Percentiles rank a stretch among this genome's conserved stretches.
Evolutionary conservation across 345 rosid genomes (phyloP).

Genomic region (Ailanthus altissimus): DNA sequence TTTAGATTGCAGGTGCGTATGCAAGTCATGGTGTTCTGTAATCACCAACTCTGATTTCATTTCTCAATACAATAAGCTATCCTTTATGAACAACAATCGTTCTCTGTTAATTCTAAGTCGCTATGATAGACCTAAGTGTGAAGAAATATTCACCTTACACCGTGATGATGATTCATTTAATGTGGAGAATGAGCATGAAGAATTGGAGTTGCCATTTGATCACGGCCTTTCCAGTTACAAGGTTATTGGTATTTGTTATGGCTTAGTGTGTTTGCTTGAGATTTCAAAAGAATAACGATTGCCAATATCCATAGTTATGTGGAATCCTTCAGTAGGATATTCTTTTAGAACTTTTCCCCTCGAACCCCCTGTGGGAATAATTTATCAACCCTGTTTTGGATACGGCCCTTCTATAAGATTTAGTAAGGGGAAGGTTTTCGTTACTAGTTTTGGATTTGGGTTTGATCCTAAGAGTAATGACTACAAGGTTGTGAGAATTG

Average conservation of each 20-base stretch:
- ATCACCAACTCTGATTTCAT: not conserved
- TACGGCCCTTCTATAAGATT: not conserved
- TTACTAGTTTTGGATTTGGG: constrained; percentile 12
- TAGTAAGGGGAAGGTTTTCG: not conserved
- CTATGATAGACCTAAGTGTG: not conserved
- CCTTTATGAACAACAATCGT: not conserved
- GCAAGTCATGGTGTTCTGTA: constrained; percentile 13
- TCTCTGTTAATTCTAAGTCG: not conserved
- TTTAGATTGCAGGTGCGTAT: constrained; percentile 2
- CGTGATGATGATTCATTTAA: not conserved
- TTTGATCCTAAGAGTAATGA: constrained; percentile 25
- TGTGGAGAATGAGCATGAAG: not conserved
- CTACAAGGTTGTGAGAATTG: constrained; percentile 39
- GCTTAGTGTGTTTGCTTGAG: not conserved
- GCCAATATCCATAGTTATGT: not conserved
- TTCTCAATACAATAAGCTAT: not conserved
- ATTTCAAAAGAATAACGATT: not conserved
- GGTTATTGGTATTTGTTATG: not conserved
- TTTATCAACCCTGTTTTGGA: not conserved
- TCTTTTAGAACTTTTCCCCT: not conserved
- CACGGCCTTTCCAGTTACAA: not conserved
- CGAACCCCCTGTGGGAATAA: not conserved
- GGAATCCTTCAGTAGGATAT: constrained; percentile 11
- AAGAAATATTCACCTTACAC: not conserved
- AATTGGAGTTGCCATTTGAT: not conserved